Base-by-base conservation (phyloP, 352 stramenopile genomes). In the Phytophthora macrochlamydospora region DNA sequence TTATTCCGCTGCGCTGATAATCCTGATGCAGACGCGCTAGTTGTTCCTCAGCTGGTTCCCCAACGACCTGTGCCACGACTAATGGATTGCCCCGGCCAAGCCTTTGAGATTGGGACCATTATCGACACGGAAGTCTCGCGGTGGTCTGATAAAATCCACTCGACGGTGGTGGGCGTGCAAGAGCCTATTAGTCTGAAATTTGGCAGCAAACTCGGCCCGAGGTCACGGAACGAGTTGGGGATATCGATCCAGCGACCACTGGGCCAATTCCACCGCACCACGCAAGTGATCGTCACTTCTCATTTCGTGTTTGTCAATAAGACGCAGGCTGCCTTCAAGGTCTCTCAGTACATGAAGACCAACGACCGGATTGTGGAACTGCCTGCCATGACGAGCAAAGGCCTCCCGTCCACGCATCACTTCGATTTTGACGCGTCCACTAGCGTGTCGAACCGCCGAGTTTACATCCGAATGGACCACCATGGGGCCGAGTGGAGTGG, bases 231-330 rank as follows among this genome's bases (percentile, higher is more conserved):
- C 53, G 89, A 97, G 48, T 73, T 97, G 7, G 89, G 89, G 8
- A 92, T 97, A 9, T 92, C 86, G 11, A 94, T 97, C 49, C 85
- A 95, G 51, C 83, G 89, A 4, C 89, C 87, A 2, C 65, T 94
- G 52, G 89, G 89, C 1, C 86, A 94, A 63, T 97, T 97, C 38
- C 89, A 97, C 46, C 78, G 89, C 13, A 97, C 87, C 1, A 93
- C 87, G 2, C 87, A 97, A 71, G 84, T 97, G 7, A 83, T 93
- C 55, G 78, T 97, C 6, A 94, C 88, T 32, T 87, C 88, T 11
- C 87, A 89, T 13, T 95, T 94, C 43, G 83, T 95, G 11, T 91
- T 96, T 53, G 87, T 96, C 24, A 96, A 96, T 73, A 90, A 93
- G 52, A 94, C 86, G 9, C 65, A 78, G 9, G 69, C 80, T 1